Conservation (phyloP, 2,329 filamentous ascomycete species). For the Penicillium digitatum region DNA sequence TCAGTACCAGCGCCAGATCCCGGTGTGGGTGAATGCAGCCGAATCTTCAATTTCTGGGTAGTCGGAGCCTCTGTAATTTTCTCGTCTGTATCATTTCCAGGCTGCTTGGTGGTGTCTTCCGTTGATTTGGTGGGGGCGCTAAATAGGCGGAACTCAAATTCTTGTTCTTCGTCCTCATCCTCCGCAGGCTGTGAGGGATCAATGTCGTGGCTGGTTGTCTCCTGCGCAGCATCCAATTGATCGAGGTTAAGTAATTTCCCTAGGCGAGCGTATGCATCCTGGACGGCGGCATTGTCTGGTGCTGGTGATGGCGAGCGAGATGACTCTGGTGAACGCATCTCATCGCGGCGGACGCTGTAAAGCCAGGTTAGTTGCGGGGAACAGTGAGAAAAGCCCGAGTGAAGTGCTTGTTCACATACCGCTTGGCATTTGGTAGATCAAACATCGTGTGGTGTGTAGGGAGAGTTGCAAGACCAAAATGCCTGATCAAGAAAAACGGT, state of each 20-base stretch:
- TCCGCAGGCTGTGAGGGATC: slow-evolving; percentile 3
- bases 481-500: slow-evolving; percentile 8
- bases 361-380: background rate
- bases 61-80: slow-evolving; percentile 4
- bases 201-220: slow-evolving; percentile 1
- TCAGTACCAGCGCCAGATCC: slow-evolving; percentile 25
- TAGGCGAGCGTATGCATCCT: slow-evolving; percentile 32
- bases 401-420: slow-evolving; percentile 21
- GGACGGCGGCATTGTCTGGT: slow-evolving; percentile 22
- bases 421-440: slow-evolving; percentile 36
- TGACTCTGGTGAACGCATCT: slow-evolving; percentile 31
- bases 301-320: slow-evolving; percentile 32
- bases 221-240: slow-evolving; percentile 14
- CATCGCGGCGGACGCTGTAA: slow-evolving; percentile 36
- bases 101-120: background rate
- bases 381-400: background rate
- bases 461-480: background rate
- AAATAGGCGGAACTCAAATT: slow-evolving; percentile 45
- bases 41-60: slow-evolving; percentile 39
- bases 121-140: slow-evolving; percentile 27
- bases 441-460: slow-evolving; percentile 29
- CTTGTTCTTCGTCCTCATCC: slow-evolving; percentile 38
- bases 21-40: slow-evolving; percentile 40
- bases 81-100: background rate
- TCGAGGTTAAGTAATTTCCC: slow-evolving; percentile 36